Percentiles rank a stretch among this genome's conserved stretches.
Evolutionary conservation across 1,284 basidiomycete species (phyloP).

Genomic region (Cryptococcus sp.): DNA sequence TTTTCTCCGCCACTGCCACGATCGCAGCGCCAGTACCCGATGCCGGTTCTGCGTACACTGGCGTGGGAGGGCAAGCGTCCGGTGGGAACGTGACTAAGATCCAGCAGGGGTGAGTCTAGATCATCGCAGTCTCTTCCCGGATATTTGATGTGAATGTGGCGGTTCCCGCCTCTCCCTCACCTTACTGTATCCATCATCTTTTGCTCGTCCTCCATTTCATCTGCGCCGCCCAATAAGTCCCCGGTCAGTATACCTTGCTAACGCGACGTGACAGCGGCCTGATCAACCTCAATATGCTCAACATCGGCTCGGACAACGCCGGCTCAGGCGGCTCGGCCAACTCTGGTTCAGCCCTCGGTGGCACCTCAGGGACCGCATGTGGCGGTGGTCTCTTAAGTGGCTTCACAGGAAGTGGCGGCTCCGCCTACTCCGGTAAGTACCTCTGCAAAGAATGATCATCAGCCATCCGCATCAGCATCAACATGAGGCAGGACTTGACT

Average conservation of each 20-base stretch:
- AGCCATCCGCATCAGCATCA: too few species aligned
- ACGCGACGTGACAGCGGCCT: constrained; percentile 20
- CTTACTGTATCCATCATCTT: neutral
- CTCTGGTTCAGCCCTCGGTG: constrained; percentile 36
- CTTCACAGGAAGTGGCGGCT: constrained; percentile 26
- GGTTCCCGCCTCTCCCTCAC: neutral
- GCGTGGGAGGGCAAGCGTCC: constrained; percentile 34
- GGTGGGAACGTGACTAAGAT: constrained; percentile 31
- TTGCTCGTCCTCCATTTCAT: neutral
- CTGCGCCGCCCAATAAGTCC: neutral
- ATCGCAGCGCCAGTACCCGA: constrained; percentile 28
- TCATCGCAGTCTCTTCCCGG: neutral
- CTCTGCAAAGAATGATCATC: neutral
- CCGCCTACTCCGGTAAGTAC: constrained; percentile 32
- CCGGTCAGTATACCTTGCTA: neutral
- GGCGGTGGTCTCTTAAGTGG: neutral
- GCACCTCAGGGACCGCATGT: constrained; percentile 11
- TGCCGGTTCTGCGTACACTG: constrained; percentile 33
- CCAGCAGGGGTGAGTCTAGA: constrained; percentile 17
- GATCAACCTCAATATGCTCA: constrained; percentile 37
- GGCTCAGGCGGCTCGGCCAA: constrained; percentile 36
- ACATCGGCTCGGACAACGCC: constrained; percentile 37
- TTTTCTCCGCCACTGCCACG: constrained; percentile 15
- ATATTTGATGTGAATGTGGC: too few species aligned
- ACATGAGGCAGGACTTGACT: neutral